Base-by-base conservation (phyloP, 148 eudicot genomes). In the Silene conica region DNA sequence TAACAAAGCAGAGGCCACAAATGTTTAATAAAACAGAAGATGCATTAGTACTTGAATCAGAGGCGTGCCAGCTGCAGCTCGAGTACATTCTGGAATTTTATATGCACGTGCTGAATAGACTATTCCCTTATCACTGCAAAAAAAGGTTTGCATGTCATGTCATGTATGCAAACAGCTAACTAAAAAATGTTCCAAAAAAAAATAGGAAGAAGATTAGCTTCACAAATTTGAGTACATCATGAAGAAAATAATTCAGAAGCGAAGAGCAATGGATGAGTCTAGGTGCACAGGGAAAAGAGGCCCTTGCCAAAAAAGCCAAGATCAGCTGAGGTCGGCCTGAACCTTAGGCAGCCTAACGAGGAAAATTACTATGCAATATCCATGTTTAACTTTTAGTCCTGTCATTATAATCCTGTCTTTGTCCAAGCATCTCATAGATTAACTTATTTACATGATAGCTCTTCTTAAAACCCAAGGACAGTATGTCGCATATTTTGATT, bases 51-150 rank as follows among this genome's bases (percentile, higher is more conserved):
- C 99, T 86, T 96, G 99, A 78, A 96, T 61, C 60, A 92, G 71
- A 58, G 99, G 99, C 43, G 97, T 92, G 62, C 99, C 99, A 77
- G 97, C 96, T 76, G 94, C 97, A 77, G 94, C 80, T 31, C 97
- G 89, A 74, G 87, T 82, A 76, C 97, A 95, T 77, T 95, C 97
- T 20, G 99, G 97, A 79, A 95, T 89, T 81, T 87, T 95, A 71
- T 86, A 95, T 20, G 99, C 99, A 73, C 92, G 92, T 62, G 97
- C 81, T 72, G 94, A 89, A 82, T 90, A 92, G 5, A 95, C 97
- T 38, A 79, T 84, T 76, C 99, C 99, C 79, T 86, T 89, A 63
- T 95, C 99, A 84, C 99, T 95, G 82, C 85, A 86, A 73, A 63
- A 67, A 57, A 67, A 59, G 67, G 12, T 23, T 73, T 45, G 58